Conservation (phyloP, 2,329 filamentous ascomycete species). For the Lecanoromycetidae sp. region DNA sequence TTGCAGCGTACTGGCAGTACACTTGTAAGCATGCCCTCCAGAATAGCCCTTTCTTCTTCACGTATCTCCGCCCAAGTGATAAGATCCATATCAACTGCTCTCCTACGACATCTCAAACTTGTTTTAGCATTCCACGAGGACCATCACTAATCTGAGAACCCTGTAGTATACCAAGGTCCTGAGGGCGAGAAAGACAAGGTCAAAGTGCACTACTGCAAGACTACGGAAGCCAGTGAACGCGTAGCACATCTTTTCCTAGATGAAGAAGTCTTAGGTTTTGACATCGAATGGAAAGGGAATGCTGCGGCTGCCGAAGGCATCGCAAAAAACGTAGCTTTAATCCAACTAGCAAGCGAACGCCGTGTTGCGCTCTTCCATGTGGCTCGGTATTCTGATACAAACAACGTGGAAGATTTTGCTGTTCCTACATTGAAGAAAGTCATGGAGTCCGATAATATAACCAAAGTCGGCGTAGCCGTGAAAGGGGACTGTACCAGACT, state of each 20-base stretch:
- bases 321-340: conserved; percentile 62
- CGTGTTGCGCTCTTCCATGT: conserved; percentile 74
- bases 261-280: conserved; percentile 69
- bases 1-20: conserved; percentile 55
- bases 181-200: conserved; percentile 40
- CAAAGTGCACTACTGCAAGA: conserved; percentile 66
- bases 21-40: no score
- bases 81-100: no score
- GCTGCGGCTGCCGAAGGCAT: conserved; percentile 37
- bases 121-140: no score
- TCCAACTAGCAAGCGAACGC: conserved; percentile 68
- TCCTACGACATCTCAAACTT: no score
- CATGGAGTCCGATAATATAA: conserved; percentile 56
- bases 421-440: conserved; percentile 58
- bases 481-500: conserved; percentile 59
- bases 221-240: conserved; percentile 51
- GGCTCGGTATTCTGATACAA: conserved; percentile 43
- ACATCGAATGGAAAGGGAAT: conserved; percentile 67
- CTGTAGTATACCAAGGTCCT: conserved; percentile 49
- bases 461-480: conserved; percentile 68
- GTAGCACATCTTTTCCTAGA: conserved; percentile 53
- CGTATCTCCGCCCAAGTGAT: no score
- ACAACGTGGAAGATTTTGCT: conserved; percentile 42
- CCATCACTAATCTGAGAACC: no score
- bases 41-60: no score